phyloP scores from a whole-genome alignment of 2,329 filamentous ascomycete species.

The Samsoniella hepiali region DNA sequence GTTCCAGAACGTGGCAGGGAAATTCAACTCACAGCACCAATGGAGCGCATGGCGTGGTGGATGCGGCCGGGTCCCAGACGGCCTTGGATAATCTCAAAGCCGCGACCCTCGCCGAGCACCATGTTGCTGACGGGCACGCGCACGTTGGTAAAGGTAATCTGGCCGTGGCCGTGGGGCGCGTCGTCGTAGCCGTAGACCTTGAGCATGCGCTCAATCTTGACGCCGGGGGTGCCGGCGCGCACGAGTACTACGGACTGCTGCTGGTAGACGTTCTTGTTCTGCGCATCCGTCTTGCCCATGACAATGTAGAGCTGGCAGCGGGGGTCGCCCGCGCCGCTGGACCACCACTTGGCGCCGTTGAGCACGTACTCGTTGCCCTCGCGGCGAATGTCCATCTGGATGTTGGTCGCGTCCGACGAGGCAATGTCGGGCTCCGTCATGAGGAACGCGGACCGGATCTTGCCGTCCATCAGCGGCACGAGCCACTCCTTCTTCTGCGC shows the following conservation, averaged over 20 bases:
- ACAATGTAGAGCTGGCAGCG: constrained; percentile 92
- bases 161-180: constrained; percentile 95
- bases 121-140: constrained; percentile 81
- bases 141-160: constrained; percentile 86
- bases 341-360: constrained; percentile 99
- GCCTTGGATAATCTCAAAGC: constrained; percentile 98
- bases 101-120: constrained; percentile 86
- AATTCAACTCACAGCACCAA: constrained; percentile 64
- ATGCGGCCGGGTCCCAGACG: constrained; percentile 93
- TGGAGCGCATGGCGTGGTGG: constrained; percentile 94
- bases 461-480: constrained; percentile 72
- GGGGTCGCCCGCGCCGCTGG: constrained; percentile 87
- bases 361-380: constrained; percentile 88
- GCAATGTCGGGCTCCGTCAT: constrained; percentile 93
- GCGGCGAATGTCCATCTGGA: constrained; percentile 74
- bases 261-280: constrained; percentile 73
- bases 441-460: constrained; percentile 85
- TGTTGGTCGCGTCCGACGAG: constrained; percentile 89
- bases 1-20: background rate
- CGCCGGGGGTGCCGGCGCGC: constrained; percentile 73
- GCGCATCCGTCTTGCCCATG: constrained; percentile 86
- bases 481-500: constrained; percentile 84
- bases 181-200: constrained; percentile 95
- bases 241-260: constrained; percentile 95
- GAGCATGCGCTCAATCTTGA: constrained; percentile 92